Conservation (phyloP, 208 protist species). For the Acanthamoeba lugdunensis region DNA sequence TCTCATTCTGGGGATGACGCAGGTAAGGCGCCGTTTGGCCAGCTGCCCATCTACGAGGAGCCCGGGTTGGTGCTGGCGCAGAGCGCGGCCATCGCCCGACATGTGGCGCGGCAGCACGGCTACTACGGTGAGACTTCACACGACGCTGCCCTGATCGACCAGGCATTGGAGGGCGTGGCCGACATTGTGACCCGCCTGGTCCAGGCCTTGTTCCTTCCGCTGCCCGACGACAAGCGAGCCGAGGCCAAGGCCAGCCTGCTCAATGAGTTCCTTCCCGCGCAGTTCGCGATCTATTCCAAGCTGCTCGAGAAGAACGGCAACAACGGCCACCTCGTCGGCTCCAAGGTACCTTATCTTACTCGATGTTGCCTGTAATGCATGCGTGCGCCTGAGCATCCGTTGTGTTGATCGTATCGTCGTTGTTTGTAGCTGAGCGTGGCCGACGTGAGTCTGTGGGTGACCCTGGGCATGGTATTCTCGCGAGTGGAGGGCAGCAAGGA, state of each 20-base stretch:
- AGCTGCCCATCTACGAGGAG: conserved; percentile 56
- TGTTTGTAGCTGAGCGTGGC: neutral
- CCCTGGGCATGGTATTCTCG: neutral
- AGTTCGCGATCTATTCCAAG: neutral
- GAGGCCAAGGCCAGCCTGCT: conserved; percentile 2
- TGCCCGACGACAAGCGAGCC: neutral
- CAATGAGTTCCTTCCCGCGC: neutral
- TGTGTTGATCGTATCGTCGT: too few relatives aligned
- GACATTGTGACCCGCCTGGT: neutral
- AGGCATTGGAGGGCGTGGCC: neutral
- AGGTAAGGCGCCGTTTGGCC: conserved; percentile 33
- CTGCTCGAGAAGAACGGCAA: conserved; percentile 52
- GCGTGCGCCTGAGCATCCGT: too few relatives aligned
- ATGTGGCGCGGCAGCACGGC: conserved; percentile 28
- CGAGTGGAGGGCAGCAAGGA: neutral
- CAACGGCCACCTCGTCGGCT: conserved; percentile 49
- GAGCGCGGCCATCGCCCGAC: conserved; percentile 11
- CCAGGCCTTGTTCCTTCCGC: neutral
- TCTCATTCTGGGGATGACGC: too few relatives aligned
- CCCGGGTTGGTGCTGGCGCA: conserved; percentile 42
- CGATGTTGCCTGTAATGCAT: too few relatives aligned
- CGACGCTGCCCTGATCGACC: conserved; percentile 49
- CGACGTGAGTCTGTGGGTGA: neutral
- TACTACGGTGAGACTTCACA: conserved; percentile 4
- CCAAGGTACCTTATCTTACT: neutral